Evolutionary conservation across 176 grass and related monocot genomes (phyloP), one percentile per base, ranked within the genome.

Genomic region (Pharus latifolius): DNA sequence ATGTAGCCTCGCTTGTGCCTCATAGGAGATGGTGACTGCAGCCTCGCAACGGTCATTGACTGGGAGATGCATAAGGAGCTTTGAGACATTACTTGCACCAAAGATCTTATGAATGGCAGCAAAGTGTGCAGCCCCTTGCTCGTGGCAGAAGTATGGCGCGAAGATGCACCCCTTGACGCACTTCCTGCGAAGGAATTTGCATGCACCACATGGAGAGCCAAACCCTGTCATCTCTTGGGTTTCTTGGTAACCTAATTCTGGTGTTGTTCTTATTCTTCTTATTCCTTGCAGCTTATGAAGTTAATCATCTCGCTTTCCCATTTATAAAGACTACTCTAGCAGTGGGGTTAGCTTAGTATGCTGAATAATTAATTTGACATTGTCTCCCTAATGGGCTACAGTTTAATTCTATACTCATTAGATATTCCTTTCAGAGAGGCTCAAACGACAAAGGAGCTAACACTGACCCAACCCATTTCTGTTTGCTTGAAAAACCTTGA

Each of bases 141-240:
- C 94, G 35, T 98, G 89, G 62, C 81, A 83, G 75, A 98, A 98
- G 49, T 93, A 93, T 17, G 94, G 89, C 17, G 89, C 63, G 3
- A 98, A 98, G 44, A 91, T 71, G 33, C 94, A 98, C 13, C 87
- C 89, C 50, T 83, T 82, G 9, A 80, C 83, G 49, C 94, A 98
- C 82, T 88, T 98, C 80, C 94, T 93, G 16, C 94, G 83, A 28
- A 98, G 77, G 69, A 93, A 98, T 70, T 93, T 98, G 89, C 94
- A 98, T 8, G 94, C 94, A 0, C 94, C 94, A 19, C 94, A 98
- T 46, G 89, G 89, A 83, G 94, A 93, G 63, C 88, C 83, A 75
- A 83, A 50, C 51, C 81, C 87, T 79, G 85, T 47, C 92, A 96
- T 96, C 46, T 60, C 47, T 56, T 24, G 37, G 2, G 62, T 18